Base-by-base conservation (phyloP, 225 moss, liverwort and hornwort species). In the Anthoceros angustus region DNA sequence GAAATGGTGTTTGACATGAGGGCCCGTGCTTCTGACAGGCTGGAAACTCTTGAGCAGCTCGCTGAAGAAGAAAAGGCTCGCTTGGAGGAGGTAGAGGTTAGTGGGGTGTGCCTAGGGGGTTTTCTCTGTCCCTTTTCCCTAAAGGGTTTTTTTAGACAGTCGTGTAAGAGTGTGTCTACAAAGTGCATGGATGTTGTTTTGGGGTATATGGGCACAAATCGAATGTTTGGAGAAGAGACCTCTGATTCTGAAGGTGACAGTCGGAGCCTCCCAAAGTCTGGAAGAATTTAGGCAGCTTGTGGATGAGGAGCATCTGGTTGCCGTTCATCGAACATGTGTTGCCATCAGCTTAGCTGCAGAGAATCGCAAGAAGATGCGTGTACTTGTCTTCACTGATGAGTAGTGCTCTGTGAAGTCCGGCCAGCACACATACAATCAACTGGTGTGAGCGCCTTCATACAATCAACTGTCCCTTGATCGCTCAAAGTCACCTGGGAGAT, bases 311-410 rank as follows among this genome's bases (percentile, higher is more conserved):
- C 72, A 92, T 67, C 74, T 75, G 70, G 72, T 72, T 72, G 86
- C 86, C 68, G 80, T 98, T 71, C 88, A 86, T 66, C 78, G 92
- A 64, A 87, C 89, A 61, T 98, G 92, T 72, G 89, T 89, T 70
- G 84, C 85, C 15, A 74, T 92, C 39, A 92, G 92, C 80, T 77
- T 98, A 74, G 95, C 89, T 68, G 83, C 90, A 41, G 90, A 92
- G 65, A 98, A 98, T 77, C 85, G 88, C 43, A 89, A 83, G 73
- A 98, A 98, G 72, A 92, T 92, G 89, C 91, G 91, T 91, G 95
- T 86, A 32, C 32, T 21, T 38, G 43, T 24, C 64, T 21, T 67
- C 43, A 32, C 32, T 32, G 32, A n/a, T n/a, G n/a, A n/a, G n/a
- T n/a, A n/a, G 32, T 32, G 32, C 32, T 4, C 32, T 32, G 32